A percentile compares a stretch with the other conserved stretches of the same genome.
These are phyloP conservation scores for Jimgerdemannia lactiflua DNA, from an alignment of 192 early-diverging fungal species.

Conservation along the genomic window DNA sequence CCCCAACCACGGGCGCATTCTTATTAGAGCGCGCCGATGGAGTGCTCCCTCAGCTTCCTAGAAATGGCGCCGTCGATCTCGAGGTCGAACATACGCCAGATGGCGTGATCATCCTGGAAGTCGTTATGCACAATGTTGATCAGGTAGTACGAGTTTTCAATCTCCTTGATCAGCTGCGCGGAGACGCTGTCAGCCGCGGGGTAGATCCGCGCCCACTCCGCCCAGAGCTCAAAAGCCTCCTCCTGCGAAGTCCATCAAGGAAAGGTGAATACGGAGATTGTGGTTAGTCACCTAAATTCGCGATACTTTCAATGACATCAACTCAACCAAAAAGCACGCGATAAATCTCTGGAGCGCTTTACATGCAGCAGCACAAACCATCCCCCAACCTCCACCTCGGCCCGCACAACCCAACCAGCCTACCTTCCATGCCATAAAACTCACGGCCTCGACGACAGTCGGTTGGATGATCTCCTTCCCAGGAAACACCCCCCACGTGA, in stretches of 20 bases:
- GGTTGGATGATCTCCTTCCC: slow-evolving; percentile 95
- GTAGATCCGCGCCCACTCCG: slow-evolving; percentile 84
- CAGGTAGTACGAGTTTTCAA: slow-evolving; percentile 80
- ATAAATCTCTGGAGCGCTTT: background rate
- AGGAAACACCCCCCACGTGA: slow-evolving; percentile 99
- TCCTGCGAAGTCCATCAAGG: slow-evolving; percentile 33
- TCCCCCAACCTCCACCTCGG: too few relatives aligned
- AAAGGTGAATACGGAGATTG: background rate
- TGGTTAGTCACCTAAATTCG: background rate
- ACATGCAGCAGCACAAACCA: too few relatives aligned
- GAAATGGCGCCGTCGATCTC: slow-evolving; percentile 29
- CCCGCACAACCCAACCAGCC: too few relatives aligned
- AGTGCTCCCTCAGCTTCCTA: slow-evolving; percentile 14
- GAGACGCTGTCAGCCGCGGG: slow-evolving; percentile 36
- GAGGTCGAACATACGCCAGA: slow-evolving; percentile 68
- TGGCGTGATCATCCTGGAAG: slow-evolving; percentile 66
- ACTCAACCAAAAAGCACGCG: slow-evolving; percentile 3
- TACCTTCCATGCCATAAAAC: slow-evolving; percentile 91
- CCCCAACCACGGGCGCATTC: too few relatives aligned
- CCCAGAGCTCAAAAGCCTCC: slow-evolving; percentile 94
- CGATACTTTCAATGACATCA: background rate
- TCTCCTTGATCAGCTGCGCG: slow-evolving; percentile 51
- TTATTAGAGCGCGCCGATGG: background rate
- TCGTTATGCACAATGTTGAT: slow-evolving; percentile 97
- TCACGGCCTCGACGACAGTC: slow-evolving; percentile 88